A percentile compares a stretch with the other conserved stretches of the same genome.
Evolutionary conservation across 2,329 filamentous ascomycete genomes (phyloP).

Genomic region (Lecanicillium sp.): DNA sequence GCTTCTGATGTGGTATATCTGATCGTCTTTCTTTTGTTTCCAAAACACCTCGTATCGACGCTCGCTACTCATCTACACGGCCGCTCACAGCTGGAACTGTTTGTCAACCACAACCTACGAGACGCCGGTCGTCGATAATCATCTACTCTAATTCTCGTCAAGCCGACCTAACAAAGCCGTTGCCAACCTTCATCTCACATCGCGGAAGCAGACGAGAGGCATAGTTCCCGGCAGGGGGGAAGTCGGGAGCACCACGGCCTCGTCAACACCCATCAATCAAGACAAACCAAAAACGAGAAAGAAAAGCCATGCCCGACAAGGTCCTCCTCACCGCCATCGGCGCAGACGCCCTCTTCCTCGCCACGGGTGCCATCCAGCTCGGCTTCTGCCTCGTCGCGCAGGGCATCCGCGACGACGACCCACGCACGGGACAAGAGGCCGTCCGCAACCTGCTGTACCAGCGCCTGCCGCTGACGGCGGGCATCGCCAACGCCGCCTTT

Average conservation of each 20-base stretch:
- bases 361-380: constrained; percentile 46
- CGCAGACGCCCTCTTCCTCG: constrained; percentile 43
- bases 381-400: constrained; percentile 47
- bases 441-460: constrained; percentile 45
- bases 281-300: background rate
- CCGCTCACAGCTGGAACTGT: no score
- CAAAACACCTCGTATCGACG: no score
- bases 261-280: constrained; percentile 1
- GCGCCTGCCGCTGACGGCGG: constrained; percentile 52
- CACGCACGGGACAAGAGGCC: constrained; percentile 38
- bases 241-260: background rate
- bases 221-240: no score
- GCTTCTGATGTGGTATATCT: no score
- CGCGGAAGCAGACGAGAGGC: no score
- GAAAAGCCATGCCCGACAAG: constrained; percentile 42
- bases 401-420: constrained; percentile 33
- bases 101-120: no score
- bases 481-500: constrained; percentile 64
- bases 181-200: no score
- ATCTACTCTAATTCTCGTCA: no score
- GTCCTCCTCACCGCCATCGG: constrained; percentile 41
- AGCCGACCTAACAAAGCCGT: no score
- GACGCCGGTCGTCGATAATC: constrained; percentile 7
- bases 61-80: no score
- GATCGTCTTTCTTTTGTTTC: no score